A percentile compares a stretch with the other conserved stretches of the same genome.
Evolutionary conservation across 2,329 filamentous ascomycete species (phyloP).

Genomic region (Lasiodiplodia theobromae): DNA sequence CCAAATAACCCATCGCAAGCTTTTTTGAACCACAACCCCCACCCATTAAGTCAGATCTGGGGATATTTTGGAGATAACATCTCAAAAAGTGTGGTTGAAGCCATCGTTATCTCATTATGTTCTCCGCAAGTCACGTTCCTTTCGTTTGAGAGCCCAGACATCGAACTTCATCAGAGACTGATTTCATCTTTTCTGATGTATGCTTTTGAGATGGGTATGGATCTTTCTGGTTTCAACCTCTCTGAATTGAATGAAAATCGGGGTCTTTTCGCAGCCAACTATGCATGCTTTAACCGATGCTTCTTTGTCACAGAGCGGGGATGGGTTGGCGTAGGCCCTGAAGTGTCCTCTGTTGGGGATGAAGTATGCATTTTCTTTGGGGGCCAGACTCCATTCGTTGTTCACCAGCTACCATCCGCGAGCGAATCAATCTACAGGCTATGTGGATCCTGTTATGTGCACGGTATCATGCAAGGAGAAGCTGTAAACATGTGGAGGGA

Average conservation of each 20-base stretch:
- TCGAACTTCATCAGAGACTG: no score
- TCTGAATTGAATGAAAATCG: not conserved
- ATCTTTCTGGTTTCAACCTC: not conserved
- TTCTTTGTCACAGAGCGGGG: slow-evolving; percentile 2
- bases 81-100: not conserved
- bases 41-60: not conserved
- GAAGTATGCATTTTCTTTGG: slow-evolving; percentile 6
- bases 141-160: no score
- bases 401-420: not conserved
- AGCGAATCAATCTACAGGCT: not conserved
- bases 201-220: not conserved
- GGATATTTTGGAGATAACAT: not conserved
- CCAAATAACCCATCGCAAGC: not conserved
- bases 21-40: not conserved
- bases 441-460: not conserved
- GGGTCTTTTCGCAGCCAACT: not conserved
- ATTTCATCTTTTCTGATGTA: not conserved
- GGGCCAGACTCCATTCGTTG: not conserved
- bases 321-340: not conserved
- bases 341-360: not conserved
- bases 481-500: not conserved
- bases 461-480: slow-evolving; percentile 14
- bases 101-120: not conserved
- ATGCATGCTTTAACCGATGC: accelerated
- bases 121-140: no score